Percentiles rank a stretch among this genome's conserved stretches.
phyloP scores from a whole-genome alignment of 208 protist genomes.

The Dictyostelium gargantuum region DNA sequence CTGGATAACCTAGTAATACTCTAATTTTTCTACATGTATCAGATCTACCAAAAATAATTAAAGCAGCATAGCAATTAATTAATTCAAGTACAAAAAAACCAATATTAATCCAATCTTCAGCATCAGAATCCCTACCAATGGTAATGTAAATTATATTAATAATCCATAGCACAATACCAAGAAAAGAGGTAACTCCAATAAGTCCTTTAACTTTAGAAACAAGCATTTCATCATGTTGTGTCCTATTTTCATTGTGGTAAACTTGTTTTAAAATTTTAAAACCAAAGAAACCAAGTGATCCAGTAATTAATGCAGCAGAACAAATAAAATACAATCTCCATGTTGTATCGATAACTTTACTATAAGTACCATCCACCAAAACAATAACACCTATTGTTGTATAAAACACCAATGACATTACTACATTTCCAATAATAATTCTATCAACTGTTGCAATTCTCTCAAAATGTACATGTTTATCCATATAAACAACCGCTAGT shows the following conservation, averaged over 20 bases:
- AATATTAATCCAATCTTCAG: conserved; percentile 41
- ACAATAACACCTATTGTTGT: not conserved
- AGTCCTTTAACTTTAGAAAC: not conserved
- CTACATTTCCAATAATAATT: not conserved
- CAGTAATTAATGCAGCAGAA: not conserved
- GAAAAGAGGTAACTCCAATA: not conserved
- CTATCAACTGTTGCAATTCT: not conserved
- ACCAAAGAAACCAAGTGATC: not conserved
- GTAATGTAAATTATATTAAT: not conserved
- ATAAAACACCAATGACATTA: not conserved
- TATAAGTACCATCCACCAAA: not conserved
- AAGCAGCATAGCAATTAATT: not conserved
- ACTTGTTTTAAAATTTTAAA: not conserved
- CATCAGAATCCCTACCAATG: not conserved
- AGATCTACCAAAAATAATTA: conserved; percentile 17
- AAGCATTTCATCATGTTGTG: not conserved
- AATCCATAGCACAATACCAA: not conserved
- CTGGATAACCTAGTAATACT: not conserved
- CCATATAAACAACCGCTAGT: not conserved
- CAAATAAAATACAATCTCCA: not conserved
- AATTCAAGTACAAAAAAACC: not conserved
- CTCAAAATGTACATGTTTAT: not conserved
- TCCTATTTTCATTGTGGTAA: not conserved
- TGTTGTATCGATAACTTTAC: not conserved
- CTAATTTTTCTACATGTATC: not conserved